A percentile compares a stretch with the other conserved stretches of the same genome.
Evolutionary conservation across 768 basidiomycete genomes (phyloP).

Genomic region (Gyrodon lividus): DNA sequence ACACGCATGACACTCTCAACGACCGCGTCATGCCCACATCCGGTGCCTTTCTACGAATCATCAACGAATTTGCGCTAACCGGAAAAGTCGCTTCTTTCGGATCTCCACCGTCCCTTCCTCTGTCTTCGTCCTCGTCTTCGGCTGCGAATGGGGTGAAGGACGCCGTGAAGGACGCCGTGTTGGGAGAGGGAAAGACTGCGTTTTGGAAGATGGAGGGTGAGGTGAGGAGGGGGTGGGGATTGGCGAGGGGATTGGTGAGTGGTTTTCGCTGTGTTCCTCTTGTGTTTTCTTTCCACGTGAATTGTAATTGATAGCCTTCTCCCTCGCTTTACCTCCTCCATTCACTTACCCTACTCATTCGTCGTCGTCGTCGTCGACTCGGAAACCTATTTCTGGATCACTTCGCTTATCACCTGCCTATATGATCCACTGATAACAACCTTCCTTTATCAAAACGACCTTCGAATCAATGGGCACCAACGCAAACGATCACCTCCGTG

Average conservation of each 20-base stretch:
- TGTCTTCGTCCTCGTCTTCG: neutral
- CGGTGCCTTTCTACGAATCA: conserved; percentile 20
- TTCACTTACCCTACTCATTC: no score
- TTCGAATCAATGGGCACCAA: no score
- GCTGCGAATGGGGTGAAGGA: neutral
- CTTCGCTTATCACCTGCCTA: neutral
- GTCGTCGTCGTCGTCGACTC: no score
- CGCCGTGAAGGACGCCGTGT: no score
- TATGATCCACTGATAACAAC: no score
- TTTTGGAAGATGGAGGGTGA: conserved; percentile 27
- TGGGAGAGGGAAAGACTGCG: conserved; percentile 23
- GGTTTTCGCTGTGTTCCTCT: neutral
- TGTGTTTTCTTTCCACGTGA: neutral
- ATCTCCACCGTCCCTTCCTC: neutral
- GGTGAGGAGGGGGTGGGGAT: conserved; percentile 23
- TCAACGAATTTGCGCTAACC: conserved; percentile 21
- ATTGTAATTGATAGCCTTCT: no score
- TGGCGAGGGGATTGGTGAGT: conserved; percentile 24
- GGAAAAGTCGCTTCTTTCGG: conserved; percentile 22
- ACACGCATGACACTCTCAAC: conserved; percentile 51
- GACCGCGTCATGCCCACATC: conserved; percentile 28
- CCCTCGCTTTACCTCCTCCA: neutral
- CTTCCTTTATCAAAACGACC: no score
- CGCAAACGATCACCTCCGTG: no score
- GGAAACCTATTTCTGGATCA: no score